Conservation (phyloP, 352 stramenopile genomes). For the Phytophthora pinifolia region DNA sequence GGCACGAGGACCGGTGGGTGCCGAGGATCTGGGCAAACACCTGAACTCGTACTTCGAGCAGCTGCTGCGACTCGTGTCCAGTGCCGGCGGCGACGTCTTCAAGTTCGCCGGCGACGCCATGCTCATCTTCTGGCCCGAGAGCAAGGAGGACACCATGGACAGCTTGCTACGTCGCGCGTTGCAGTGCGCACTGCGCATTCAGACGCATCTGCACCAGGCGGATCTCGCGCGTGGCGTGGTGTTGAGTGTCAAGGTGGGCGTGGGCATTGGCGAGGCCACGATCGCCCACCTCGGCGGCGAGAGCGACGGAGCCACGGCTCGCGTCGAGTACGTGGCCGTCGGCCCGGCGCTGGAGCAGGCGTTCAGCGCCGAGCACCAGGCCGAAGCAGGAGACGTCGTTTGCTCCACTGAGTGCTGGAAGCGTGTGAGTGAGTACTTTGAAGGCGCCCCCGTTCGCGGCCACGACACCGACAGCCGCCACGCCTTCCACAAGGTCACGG, state of each 20-base stretch:
- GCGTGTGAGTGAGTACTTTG: slow-evolving; percentile 65
- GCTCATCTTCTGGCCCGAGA: slow-evolving; percentile 93
- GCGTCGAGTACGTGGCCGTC: slow-evolving; percentile 93
- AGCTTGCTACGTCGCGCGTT: slow-evolving; percentile 74
- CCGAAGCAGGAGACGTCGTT: slow-evolving; percentile 89
- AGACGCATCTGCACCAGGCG: slow-evolving; percentile 86
- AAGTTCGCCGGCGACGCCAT: slow-evolving; percentile 97
- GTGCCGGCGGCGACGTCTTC: slow-evolving; percentile 87
- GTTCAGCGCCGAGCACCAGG: slow-evolving; percentile 88
- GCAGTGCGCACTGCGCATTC: slow-evolving; percentile 91
- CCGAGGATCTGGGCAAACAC: slow-evolving; percentile 89
- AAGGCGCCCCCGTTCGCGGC: slow-evolving; percentile 38
- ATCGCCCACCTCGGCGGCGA: slow-evolving; percentile 90
- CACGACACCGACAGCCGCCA: slow-evolving; percentile 13
- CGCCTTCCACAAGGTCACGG: slow-evolving; percentile 62
- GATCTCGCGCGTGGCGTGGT: slow-evolving; percentile 84
- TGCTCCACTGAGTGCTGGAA: slow-evolving; percentile 85
- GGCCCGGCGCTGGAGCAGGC: slow-evolving; percentile 91
- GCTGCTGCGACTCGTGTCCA: slow-evolving; percentile 77
- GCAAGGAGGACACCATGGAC: slow-evolving; percentile 89
- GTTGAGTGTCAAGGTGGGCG: slow-evolving; percentile 94
- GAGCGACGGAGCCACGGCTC: slow-evolving; percentile 71
- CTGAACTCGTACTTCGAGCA: slow-evolving; percentile 95
- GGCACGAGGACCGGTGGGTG: slow-evolving; percentile 76
- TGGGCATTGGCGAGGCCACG: slow-evolving; percentile 87